Percentiles rank a stretch among this genome's conserved stretches.
These are phyloP conservation scores for Acanthamoeba castellanii DNA, from an alignment of 208 protist genomes.

Conservation along the genomic window DNA sequence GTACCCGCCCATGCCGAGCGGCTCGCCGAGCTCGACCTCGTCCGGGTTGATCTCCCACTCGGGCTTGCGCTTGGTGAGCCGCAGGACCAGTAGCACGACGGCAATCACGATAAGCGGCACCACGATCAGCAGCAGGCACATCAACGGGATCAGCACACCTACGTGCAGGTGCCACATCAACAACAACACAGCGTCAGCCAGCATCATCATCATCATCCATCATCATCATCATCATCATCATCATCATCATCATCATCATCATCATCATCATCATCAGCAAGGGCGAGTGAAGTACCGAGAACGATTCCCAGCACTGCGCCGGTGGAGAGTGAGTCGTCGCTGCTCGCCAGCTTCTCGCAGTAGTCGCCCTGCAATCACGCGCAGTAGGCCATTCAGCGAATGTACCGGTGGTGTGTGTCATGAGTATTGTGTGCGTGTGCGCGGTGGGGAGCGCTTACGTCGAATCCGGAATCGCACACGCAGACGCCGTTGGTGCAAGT, in stretches of 20 bases:
- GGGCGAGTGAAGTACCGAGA: neutral
- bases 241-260: no score
- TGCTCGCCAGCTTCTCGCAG: neutral
- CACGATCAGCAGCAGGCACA: constrained; percentile 3
- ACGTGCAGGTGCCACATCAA: neutral
- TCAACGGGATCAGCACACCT: neutral
- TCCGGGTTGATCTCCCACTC: constrained; percentile 54
- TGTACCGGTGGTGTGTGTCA: neutral
- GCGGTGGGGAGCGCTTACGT: neutral
- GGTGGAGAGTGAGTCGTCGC: constrained; percentile 31
- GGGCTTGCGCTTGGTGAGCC: neutral
- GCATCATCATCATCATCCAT: neutral
- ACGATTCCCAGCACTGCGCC: constrained; percentile 55
- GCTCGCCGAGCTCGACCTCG: constrained; percentile 49
- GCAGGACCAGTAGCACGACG: neutral
- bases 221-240: neutral
- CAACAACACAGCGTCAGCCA: neutral
- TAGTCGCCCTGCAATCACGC: neutral
- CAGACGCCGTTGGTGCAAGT: constrained; percentile 52
- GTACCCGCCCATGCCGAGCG: constrained; percentile 49
- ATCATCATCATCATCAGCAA: no score
- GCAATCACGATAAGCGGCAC: neutral
- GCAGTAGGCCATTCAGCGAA: neutral
- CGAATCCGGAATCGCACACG: constrained; percentile 11
- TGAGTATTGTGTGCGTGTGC: no score